Evolutionary conservation across 2,329 filamentous ascomycete species (phyloP).

Genomic region (Paecilomyces sp.): DNA sequence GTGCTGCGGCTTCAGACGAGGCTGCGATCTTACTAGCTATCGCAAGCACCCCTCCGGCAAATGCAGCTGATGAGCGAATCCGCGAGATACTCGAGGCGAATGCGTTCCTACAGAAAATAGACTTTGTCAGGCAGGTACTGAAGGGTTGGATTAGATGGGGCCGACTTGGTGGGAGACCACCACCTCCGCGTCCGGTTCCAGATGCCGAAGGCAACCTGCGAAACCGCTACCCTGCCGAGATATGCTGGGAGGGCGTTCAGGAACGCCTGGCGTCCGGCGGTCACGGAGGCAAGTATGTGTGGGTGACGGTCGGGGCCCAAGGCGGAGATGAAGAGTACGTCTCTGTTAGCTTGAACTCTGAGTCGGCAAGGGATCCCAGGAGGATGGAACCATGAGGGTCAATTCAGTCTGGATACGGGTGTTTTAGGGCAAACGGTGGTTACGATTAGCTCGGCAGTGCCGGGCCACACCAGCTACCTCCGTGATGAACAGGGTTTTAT

Average conservation of each 20-base stretch:
- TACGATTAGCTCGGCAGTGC: background rate
- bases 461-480: background rate
- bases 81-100: slow-evolving; percentile 39
- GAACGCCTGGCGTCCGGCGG: slow-evolving; percentile 33
- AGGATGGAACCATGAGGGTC: background rate
- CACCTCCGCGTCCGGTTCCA: slow-evolving; percentile 8
- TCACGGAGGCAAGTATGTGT: slow-evolving; percentile 45
- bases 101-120: slow-evolving; percentile 36
- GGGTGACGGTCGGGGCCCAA: slow-evolving; percentile 43
- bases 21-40: slow-evolving; percentile 34
- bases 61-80: slow-evolving; percentile 28
- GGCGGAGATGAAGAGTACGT: slow-evolving; percentile 40
- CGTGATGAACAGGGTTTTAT: background rate
- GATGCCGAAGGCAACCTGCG: slow-evolving; percentile 5
- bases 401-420: background rate
- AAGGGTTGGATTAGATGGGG: slow-evolving; percentile 32
- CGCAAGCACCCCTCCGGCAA: slow-evolving; percentile 26
- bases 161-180: slow-evolving; percentile 27
- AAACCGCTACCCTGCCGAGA: slow-evolving; percentile 16
- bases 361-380: background rate
- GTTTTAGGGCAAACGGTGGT: background rate
- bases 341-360: slow-evolving; percentile 26
- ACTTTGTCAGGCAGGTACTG: slow-evolving; percentile 34
- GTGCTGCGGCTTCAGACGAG: slow-evolving; percentile 34
- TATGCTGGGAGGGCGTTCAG: slow-evolving; percentile 36